phyloP scores from a whole-genome alignment of 108 stramenopile genomes.

The Skeletonema tropicum region DNA sequence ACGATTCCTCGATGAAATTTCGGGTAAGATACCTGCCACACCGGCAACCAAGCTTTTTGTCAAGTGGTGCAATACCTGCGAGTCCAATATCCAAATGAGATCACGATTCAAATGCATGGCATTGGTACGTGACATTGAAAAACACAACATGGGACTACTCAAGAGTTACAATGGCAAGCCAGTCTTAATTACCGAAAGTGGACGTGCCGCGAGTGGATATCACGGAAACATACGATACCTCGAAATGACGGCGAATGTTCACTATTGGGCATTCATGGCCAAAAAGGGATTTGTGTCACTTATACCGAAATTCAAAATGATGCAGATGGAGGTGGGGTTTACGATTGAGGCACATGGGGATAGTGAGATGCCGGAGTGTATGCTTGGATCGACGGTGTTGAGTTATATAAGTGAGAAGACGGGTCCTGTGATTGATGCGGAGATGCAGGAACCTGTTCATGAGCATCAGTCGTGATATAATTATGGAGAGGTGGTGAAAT shows the following conservation, averaged over 20 bases:
- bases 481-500: background rate
- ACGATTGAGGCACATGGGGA: conserved; percentile 65
- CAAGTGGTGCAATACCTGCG: conserved; percentile 55
- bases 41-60: conserved; percentile 59
- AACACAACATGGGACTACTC: conserved; percentile 53
- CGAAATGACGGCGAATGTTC: conserved; percentile 61
- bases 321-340: conserved; percentile 72
- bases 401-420: conserved; percentile 48
- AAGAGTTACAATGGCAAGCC: conserved; percentile 70
- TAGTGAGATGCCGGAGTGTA: conserved; percentile 67
- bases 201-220: conserved; percentile 33
- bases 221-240: conserved; percentile 52
- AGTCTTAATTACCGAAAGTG: conserved; percentile 71
- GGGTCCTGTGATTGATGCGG: conserved; percentile 37
- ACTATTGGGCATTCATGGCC: conserved; percentile 64
- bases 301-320: conserved; percentile 56
- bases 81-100: conserved; percentile 43
- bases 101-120: conserved; percentile 67
- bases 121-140: conserved; percentile 50
- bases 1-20: conserved; percentile 52
- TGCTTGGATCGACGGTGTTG: conserved; percentile 52
- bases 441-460: conserved; percentile 52
- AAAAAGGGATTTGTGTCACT: conserved; percentile 68
- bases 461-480: conserved; percentile 46
- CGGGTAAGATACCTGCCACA: conserved; percentile 36